Evolutionary conservation across 192 early-diverging fungal genomes (phyloP), one percentile per base, ranked within the genome.

Genomic region (Backusella psychrophila): DNA sequence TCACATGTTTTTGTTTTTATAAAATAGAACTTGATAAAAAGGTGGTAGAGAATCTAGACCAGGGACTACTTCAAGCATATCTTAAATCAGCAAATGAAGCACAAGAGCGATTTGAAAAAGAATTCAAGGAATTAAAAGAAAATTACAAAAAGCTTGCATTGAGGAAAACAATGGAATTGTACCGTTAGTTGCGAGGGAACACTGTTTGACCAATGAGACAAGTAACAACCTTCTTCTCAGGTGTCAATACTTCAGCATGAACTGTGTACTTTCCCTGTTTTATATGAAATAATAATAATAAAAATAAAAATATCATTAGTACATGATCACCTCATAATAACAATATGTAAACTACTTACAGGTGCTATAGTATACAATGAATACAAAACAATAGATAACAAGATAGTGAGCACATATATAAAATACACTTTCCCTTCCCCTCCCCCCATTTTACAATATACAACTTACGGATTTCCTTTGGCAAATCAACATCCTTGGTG

Each of bases 381-480:
- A 36, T 8, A 46, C 6, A 42, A 49, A 71, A 35, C 19, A 53
- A 39, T 72, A 14, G 65, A 39, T 38, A 31, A 69, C 46, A 68
- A 66, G 5, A 21, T 6, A 49, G n/a, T 26, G 15, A 68, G 17
- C 9, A 5, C 23, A 70, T 26, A 29, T 11, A 70, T 7, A 42
- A 9, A n/a, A 17, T 53, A 39, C 3, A 39, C 38, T 3, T 29
- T 29, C 1, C 29, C 29, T 29, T n/a, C n/a, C n/a, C 29, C 38
- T 11, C 1, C 38, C 36, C 38, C 38, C 8, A 33, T 33, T 33
- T 33, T 33, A 33, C 11, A 39, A 39, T 53, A 12, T 33, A 44
- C 74, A 82, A 85, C 76, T 82, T 83, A 81, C 85, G 88, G 70
- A 88, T 90, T 72, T 88, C 85, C 73, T 84, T 88, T 21, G 88